These are phyloP conservation scores for Nicotiana undulata DNA, from an alignment of 257 asterid genomes.

Conservation along the genomic window DNA sequence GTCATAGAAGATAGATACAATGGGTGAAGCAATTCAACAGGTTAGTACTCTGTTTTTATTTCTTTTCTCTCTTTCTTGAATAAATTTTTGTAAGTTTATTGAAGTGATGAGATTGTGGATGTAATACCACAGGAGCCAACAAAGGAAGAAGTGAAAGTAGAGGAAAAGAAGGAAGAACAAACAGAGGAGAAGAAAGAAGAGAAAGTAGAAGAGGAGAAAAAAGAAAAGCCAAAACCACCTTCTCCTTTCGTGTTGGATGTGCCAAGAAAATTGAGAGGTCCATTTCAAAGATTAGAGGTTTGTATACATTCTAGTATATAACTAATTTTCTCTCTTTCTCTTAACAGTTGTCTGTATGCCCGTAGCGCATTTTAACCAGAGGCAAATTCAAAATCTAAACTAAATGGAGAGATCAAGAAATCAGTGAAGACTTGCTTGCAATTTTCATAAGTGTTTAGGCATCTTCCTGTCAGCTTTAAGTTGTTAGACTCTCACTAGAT, in stretches of 20 bases:
- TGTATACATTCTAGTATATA: too few relatives aligned
- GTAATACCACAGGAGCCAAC: constrained; percentile 17
- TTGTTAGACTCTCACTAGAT: too few relatives aligned
- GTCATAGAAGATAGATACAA: neutral
- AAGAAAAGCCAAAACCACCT: constrained; percentile 46
- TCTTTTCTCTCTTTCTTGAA: neutral
- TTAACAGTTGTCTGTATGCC: too few relatives aligned
- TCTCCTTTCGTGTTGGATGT: constrained; percentile 72
- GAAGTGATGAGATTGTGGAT: neutral
- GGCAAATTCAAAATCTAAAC: too few relatives aligned
- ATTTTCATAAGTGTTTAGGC: too few relatives aligned
- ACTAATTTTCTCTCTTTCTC: too few relatives aligned
- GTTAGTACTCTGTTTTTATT: constrained; percentile 20
- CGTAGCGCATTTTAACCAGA: too few relatives aligned
- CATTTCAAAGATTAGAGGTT: constrained; percentile 68
- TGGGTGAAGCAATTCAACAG: constrained; percentile 73
- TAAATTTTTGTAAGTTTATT: neutral
- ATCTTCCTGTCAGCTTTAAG: too few relatives aligned
- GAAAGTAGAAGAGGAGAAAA: constrained; percentile 8
- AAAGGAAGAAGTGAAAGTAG: constrained; percentile 36
- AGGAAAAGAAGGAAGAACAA: constrained; percentile 29
- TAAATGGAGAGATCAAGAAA: too few relatives aligned
- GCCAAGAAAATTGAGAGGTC: constrained; percentile 79
- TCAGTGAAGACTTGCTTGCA: too few relatives aligned
- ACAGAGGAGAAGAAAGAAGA: constrained; percentile 21